Evolutionary conservation across 2,329 filamentous ascomycete genomes (phyloP).

Genomic region (Fusarium hainanense): DNA sequence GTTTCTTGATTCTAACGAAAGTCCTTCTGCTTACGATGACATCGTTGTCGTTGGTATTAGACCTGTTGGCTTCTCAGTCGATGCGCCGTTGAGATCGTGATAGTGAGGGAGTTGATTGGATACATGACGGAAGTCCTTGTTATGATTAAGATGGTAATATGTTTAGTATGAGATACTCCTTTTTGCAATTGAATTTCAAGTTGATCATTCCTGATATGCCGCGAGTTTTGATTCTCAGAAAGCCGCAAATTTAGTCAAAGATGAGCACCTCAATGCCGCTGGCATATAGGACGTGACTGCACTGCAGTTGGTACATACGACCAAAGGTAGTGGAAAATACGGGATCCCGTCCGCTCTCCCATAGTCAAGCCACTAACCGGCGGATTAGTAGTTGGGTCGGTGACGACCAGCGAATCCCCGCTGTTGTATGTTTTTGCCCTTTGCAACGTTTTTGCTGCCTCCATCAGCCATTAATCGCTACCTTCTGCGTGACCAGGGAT

Average conservation of each 20-base stretch:
- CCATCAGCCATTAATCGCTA: rapidly evolving
- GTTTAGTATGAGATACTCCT: background rate
- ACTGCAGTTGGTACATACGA: rapidly evolving
- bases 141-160: background rate
- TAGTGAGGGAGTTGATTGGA: too few relatives aligned
- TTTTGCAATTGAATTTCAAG: background rate
- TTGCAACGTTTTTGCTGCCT: background rate
- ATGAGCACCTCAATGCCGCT: rapidly evolving
- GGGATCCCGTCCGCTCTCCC: conserved; percentile 8
- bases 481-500: rapidly evolving
- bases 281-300: rapidly evolving
- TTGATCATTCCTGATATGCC: background rate
- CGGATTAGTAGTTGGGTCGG: conserved; percentile 7
- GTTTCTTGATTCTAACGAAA: background rate
- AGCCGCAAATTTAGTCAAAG: background rate
- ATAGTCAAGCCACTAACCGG: conserved; percentile 1
- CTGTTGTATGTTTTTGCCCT: conserved; percentile 1
- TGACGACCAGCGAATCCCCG: conserved; percentile 7
- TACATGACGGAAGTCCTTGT: too few relatives aligned
- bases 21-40: background rate
- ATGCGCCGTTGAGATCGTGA: too few relatives aligned
- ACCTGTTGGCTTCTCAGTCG: background rate
- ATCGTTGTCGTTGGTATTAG: background rate
- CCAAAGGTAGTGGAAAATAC: conserved; percentile 3
- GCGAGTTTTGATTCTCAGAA: background rate